A percentile compares a stretch with the other conserved stretches of the same genome.
phyloP scores from a whole-genome alignment of 331 rosid genomes.

The Rosa hybrid region DNA sequence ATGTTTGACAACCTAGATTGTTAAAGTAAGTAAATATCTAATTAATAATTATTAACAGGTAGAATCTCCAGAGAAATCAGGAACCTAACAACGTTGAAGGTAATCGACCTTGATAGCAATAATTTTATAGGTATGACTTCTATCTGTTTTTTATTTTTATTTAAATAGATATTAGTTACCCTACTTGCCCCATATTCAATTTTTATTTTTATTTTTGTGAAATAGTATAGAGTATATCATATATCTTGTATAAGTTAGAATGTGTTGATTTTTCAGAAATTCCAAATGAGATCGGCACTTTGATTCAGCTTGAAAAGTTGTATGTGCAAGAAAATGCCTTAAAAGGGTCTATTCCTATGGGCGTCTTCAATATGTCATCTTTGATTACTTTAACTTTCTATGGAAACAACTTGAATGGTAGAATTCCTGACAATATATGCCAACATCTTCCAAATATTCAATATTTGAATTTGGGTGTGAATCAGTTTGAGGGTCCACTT shows the following conservation, averaged over 20 bases:
- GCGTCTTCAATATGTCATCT: not conserved
- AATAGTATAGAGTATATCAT: too few relatives aligned
- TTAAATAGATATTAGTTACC: too few relatives aligned
- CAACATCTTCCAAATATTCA: not conserved
- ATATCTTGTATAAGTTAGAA: too few relatives aligned
- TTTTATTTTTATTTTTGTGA: too few relatives aligned
- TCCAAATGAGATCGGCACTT: not conserved
- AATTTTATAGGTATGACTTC: too few relatives aligned
- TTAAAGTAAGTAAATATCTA: too few relatives aligned
- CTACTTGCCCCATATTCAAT: too few relatives aligned
- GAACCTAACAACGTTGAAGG: too few relatives aligned
- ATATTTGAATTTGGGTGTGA: fast-evolving
- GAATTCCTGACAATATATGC: not conserved
- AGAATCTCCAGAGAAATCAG: too few relatives aligned
- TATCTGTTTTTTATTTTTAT: too few relatives aligned
- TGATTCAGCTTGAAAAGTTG: not conserved
- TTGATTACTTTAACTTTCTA: fast-evolving
- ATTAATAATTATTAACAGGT: too few relatives aligned
- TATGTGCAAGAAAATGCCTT: not conserved
- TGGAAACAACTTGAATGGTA: not conserved
- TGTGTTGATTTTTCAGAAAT: not conserved
- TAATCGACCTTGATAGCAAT: fast-evolving
- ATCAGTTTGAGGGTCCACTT: not conserved
- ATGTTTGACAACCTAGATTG: too few relatives aligned
- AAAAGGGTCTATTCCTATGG: not conserved